Percentiles rank a stretch among this genome's conserved stretches.
Evolutionary conservation across 768 basidiomycete species (phyloP).

Genomic region (Leccinum ochraceum): DNA sequence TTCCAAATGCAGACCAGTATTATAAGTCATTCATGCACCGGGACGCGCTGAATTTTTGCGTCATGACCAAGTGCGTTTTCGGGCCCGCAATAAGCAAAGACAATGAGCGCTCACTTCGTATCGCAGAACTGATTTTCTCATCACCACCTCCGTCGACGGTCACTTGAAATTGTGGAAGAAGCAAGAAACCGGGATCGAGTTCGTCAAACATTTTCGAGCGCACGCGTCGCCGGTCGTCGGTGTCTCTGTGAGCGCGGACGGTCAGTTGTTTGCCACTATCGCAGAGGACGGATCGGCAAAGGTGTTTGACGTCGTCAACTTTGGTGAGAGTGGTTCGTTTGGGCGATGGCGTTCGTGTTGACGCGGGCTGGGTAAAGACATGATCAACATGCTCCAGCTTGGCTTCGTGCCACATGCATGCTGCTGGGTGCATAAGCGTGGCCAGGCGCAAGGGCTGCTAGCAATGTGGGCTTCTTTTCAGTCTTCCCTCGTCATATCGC

Average conservation of each 20-base stretch:
- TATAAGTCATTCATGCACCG: conserved; percentile 98
- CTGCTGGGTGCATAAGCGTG: conserved; percentile 93
- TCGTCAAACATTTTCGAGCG: conserved; percentile 97
- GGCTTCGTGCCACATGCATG: conserved; percentile 84
- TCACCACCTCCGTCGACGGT: conserved; percentile 95
- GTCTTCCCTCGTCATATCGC: conserved; percentile 9
- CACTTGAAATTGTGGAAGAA: conserved; percentile 99
- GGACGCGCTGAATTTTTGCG: conserved; percentile 85
- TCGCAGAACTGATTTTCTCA: conserved; percentile 83
- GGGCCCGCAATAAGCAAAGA: too few species aligned
- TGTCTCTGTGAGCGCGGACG: conserved; percentile 88
- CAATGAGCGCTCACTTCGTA: conserved; percentile 7
- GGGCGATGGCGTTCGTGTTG: neutral
- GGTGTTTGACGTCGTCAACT: conserved; percentile 97
- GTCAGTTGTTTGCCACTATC: conserved; percentile 87
- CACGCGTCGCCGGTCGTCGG: conserved; percentile 78
- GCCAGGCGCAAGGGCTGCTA: conserved; percentile 83
- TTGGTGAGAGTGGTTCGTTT: conserved; percentile 60
- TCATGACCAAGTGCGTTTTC: conserved; percentile 76
- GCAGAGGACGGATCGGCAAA: conserved; percentile 92
- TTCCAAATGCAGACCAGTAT: conserved; percentile 92
- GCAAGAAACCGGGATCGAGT: conserved; percentile 93
- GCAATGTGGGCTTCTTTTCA: conserved; percentile 68
- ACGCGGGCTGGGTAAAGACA: conserved; percentile 54
- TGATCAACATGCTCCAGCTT: conserved; percentile 97